A percentile compares a stretch with the other conserved stretches of the same genome.
Evolutionary conservation across 163 green algal species (phyloP).

Genomic region (Picocystis sp.): DNA sequence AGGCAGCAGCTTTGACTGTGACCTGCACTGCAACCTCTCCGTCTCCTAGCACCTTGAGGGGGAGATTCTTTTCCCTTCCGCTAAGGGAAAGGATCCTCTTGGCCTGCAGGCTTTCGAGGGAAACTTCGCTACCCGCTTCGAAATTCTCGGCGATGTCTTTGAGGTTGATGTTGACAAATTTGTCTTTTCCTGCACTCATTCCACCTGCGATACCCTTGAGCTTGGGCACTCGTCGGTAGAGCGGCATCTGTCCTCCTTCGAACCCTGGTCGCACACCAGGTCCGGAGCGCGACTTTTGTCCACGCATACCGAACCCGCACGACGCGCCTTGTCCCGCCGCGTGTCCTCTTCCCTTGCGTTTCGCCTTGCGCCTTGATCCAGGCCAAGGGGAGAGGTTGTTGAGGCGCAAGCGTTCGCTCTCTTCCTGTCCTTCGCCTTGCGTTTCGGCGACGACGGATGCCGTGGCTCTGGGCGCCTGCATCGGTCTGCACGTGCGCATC

Average conservation of each 20-base stretch:
- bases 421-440: neutral
- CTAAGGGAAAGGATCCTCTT: constrained; percentile 63
- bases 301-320: constrained; percentile 87
- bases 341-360: constrained; percentile 82
- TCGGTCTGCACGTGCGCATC: no score
- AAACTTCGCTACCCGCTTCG: constrained; percentile 57
- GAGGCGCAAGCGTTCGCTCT: constrained; percentile 57
- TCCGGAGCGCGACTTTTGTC: constrained; percentile 86
- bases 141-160: constrained; percentile 49
- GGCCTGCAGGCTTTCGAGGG: constrained; percentile 55
- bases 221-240: constrained; percentile 93
- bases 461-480: neutral
- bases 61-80: constrained; percentile 58
- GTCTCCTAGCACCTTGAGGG: constrained; percentile 83
- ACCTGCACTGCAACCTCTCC: constrained; percentile 51
- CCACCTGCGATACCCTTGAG: constrained; percentile 92
- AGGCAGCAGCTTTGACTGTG: constrained; percentile 60
- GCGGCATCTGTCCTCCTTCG: constrained; percentile 90
- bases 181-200: constrained; percentile 72
- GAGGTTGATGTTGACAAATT: constrained; percentile 83
- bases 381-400: constrained; percentile 77
- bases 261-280: constrained; percentile 68
- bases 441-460: neutral
- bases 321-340: constrained; percentile 78
- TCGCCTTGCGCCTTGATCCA: constrained; percentile 54